Percentiles rank a stretch among this genome's conserved stretches.
phyloP scores from a whole-genome alignment of 306 rosid species.

The Citrullus colocynthis region DNA sequence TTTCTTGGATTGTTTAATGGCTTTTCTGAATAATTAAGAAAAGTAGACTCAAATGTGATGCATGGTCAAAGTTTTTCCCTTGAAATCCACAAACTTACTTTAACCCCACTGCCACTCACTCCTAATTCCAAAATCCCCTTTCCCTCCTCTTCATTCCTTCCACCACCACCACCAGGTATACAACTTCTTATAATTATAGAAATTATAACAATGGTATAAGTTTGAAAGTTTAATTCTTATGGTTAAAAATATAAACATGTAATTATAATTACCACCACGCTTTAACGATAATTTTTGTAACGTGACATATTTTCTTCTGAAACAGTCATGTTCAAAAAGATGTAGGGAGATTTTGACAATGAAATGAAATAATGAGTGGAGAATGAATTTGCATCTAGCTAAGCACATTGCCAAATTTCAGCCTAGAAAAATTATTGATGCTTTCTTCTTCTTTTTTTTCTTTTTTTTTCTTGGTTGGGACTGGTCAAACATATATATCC shows the following conservation, averaged over 20 bases:
- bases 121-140: not conserved
- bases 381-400: not conserved
- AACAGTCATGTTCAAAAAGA: too few species aligned
- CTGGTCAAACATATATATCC: too few species aligned
- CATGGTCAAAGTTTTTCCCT: not conserved
- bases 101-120: not conserved
- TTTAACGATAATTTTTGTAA: too few species aligned
- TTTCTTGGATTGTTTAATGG: not conserved
- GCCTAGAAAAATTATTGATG: not conserved
- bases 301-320: too few species aligned
- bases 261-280: too few species aligned
- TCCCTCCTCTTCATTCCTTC: too few species aligned
- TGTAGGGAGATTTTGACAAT: not conserved
- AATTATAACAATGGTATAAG: too few species aligned
- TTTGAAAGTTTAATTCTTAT: too few species aligned
- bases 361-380: not conserved
- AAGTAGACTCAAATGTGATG: not conserved
- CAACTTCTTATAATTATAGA: too few species aligned
- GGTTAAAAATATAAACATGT: too few species aligned
- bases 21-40: not conserved
- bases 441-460: not conserved
- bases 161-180: too few species aligned
- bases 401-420: not conserved
- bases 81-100: not conserved
- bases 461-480: too few species aligned